Evolutionary conservation across 1,139 yeast species (phyloP), one percentile per base, ranked within the genome.

Genomic region (Hemisphaericaspora lyxosophila): DNA sequence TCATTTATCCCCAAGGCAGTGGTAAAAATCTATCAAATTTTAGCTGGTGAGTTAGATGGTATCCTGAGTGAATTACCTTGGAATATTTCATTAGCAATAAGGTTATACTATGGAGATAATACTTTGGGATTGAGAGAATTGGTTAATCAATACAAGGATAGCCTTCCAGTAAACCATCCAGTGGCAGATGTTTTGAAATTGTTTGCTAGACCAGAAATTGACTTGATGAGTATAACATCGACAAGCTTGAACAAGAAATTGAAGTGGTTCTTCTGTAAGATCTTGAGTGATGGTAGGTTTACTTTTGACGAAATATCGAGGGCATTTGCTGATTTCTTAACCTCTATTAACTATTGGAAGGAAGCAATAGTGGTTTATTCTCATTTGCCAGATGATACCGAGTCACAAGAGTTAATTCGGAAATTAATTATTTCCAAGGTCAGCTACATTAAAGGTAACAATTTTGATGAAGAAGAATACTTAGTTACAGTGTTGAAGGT

Each of bases 291-390:
- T 22, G 32, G 30, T n/a, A 20, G 26, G n/a, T 13, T 7, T 7
- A 23, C 23, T 16, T 36, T 35, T 14, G 82, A 85, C 51, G 51
- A 58, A 4, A 51, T 82, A 20, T 67, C 81, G 5, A 45, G 65
- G 7, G 49, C 61, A 7, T 79, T 82, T 55, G 84, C 85, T 4
- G 63, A 72, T 30, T 76, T 79, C 43, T 64, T 86, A 31, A 72
- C 67, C 38, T 48, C 62, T 8, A 51, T 57, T n/a, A 76, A 75
- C 1, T 57, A 74, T 38, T 73, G 78, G 75, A 67, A 70, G 43
- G 86, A 84, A 49, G 74, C 92, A 0, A 46, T 85, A 2, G 84
- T 74, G 53, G 80, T 84, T 2, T 65, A 75, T 35, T 64, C 82
- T 11, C 85, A 81, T 51, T 53, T 83, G 19, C 47, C 53, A 2